phyloP scores from a whole-genome alignment of 2,329 filamentous ascomycete genomes.

The Colletotrichum sp. region DNA sequence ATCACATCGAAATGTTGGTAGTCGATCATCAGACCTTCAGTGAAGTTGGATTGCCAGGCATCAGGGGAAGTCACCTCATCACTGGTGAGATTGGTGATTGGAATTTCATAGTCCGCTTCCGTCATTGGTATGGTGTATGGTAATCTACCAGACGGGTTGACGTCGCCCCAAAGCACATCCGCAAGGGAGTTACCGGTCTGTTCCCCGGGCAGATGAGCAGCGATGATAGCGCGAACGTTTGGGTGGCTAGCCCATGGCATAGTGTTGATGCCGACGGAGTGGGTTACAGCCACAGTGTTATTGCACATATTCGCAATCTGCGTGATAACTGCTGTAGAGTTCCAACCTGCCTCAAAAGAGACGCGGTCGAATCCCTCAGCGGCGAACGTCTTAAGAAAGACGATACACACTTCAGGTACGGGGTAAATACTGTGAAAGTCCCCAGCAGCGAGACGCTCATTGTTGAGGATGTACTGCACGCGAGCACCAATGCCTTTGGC shows the following conservation, averaged over 20 bases:
- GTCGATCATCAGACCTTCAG: constrained; percentile 58
- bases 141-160: constrained; percentile 49
- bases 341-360: constrained; percentile 66
- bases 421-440: constrained; percentile 59
- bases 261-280: constrained; percentile 64
- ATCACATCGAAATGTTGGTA: constrained; percentile 58
- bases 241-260: constrained; percentile 61
- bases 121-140: constrained; percentile 57
- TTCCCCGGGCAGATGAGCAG: constrained; percentile 78
- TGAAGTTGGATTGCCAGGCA: constrained; percentile 56
- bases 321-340: constrained; percentile 64
- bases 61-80: constrained; percentile 63
- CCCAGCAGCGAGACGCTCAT: constrained; percentile 39
- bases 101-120: constrained; percentile 48
- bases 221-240: constrained; percentile 77
- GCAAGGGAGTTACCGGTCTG: constrained; percentile 78
- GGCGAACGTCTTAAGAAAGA: constrained; percentile 71
- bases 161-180: constrained; percentile 72
- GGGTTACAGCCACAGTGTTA: constrained; percentile 68
- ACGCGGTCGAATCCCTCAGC: constrained; percentile 67
- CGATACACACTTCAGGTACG: constrained; percentile 68
- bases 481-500: constrained; percentile 56
- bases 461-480: constrained; percentile 55
- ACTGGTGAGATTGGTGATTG: constrained; percentile 54
- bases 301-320: constrained; percentile 49